Evolutionary conservation across 2,329 filamentous ascomycete genomes (phyloP).

Genomic region (Ascochyta rabiei): DNA sequence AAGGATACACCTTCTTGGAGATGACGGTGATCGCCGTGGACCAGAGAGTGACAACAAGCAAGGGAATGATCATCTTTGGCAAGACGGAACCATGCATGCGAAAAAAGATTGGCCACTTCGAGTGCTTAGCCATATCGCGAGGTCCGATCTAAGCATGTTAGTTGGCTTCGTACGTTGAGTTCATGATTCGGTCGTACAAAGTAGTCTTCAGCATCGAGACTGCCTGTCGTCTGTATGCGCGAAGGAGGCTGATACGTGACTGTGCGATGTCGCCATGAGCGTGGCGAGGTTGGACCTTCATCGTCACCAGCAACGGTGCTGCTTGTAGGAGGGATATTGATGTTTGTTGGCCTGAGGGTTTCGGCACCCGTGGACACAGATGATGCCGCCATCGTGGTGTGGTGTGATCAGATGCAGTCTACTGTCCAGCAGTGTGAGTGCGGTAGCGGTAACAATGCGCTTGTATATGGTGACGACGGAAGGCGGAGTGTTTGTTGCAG

Average conservation of each 20-base stretch:
- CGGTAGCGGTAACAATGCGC: neutral
- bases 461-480: slow-evolving; percentile 1
- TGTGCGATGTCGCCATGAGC: slow-evolving; percentile 40
- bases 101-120: slow-evolving; percentile 77
- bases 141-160: slow-evolving; percentile 57
- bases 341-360: slow-evolving; percentile 38
- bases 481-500: neutral
- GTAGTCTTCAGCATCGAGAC: slow-evolving; percentile 61
- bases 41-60: slow-evolving; percentile 68
- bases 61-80: slow-evolving; percentile 74
- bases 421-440: slow-evolving; percentile 43
- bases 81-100: slow-evolving; percentile 77
- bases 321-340: slow-evolving; percentile 36
- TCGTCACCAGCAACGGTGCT: slow-evolving; percentile 12
- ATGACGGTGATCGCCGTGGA: slow-evolving; percentile 66
- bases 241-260: slow-evolving; percentile 37
- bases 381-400: slow-evolving; percentile 31
- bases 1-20: slow-evolving; percentile 50
- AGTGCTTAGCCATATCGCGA: slow-evolving; percentile 73
- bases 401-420: slow-evolving; percentile 1
- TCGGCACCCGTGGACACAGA: slow-evolving; percentile 37
- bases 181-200: slow-evolving; percentile 56
- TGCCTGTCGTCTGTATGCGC: slow-evolving; percentile 36
- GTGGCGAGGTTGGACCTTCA: slow-evolving; percentile 37
- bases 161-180: neutral